Evolutionary conservation across 257 asterid genomes (phyloP).

Genomic region (Schizonepeta tenuifolia): DNA sequence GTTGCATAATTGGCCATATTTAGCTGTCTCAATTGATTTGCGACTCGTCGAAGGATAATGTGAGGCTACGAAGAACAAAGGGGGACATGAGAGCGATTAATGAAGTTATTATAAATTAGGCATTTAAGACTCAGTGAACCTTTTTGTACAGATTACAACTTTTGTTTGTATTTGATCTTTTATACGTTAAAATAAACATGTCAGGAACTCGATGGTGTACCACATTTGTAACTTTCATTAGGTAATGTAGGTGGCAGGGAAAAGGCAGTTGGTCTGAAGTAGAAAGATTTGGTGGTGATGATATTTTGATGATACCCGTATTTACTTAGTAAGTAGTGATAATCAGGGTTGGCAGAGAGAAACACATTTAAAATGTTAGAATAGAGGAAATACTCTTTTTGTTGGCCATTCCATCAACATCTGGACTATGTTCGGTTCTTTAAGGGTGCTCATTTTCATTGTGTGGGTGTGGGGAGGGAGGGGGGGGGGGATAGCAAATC

Average conservation of each 20-base stretch:
- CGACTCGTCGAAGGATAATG: not conserved
- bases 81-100: not conserved
- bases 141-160: not conserved
- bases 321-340: not conserved
- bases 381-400: not conserved
- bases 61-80: not conserved
- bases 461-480: not conserved
- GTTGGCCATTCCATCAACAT: not conserved
- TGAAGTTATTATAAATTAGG: not conserved
- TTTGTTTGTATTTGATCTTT: not conserved
- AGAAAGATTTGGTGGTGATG: slow-evolving; percentile 4
- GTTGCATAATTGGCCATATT: not conserved
- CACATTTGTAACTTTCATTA: not conserved
- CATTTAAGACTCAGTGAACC: not conserved
- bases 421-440: not conserved
- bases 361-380: not conserved
- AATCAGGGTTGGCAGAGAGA: not conserved
- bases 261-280: not conserved
- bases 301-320: not conserved
- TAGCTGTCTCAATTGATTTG: not conserved
- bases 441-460: not conserved
- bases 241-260: not conserved
- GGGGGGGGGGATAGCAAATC: not conserved
- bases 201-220: not conserved
- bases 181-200: not conserved